These are phyloP conservation scores for Boechera retrofracta DNA, from an alignment of 345 rosid genomes.

Conservation along the genomic window DNA sequence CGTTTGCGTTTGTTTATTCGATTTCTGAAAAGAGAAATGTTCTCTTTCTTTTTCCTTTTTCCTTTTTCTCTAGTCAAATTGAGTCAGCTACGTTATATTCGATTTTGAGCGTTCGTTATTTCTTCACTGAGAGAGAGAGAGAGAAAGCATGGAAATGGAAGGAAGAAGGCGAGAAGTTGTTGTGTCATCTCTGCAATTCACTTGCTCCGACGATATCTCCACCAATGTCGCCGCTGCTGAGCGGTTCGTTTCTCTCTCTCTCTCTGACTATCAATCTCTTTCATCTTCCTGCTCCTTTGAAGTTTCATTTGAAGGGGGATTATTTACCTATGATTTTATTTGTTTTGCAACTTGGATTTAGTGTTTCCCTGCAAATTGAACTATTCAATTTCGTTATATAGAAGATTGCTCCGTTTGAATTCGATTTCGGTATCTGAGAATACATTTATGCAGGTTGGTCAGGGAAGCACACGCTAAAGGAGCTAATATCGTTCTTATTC, in stretches of 20 bases:
- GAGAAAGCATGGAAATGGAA: slow-evolving; percentile 28
- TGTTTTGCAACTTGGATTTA: too few species aligned
- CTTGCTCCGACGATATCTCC: slow-evolving; percentile 82
- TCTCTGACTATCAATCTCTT: not conserved
- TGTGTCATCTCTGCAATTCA: slow-evolving; percentile 81
- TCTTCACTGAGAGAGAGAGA: not conserved
- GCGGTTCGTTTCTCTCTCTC: slow-evolving; percentile 49
- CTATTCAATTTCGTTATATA: not conserved
- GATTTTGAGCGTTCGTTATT: not conserved
- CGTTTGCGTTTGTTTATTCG: not conserved
- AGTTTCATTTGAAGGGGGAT: too few species aligned
- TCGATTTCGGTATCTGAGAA: slow-evolving; percentile 23
- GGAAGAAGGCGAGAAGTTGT: slow-evolving; percentile 52
- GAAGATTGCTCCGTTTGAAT: not conserved
- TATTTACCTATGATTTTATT: too few species aligned
- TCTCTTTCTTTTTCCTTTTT: not conserved
- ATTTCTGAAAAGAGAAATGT: not conserved
- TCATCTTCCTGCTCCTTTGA: not conserved
- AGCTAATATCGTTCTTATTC: slow-evolving; percentile 89
- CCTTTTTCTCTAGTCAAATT: not conserved
- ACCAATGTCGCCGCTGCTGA: slow-evolving; percentile 75
- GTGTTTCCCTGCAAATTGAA: not conserved
- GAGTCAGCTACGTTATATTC: slow-evolving; percentile 5
- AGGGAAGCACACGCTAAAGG: slow-evolving; percentile 55
- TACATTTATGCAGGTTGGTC: slow-evolving; percentile 54